Conservation (phyloP, 2,329 filamentous ascomycete genomes). For the Neofusicoccum cordaticola region DNA sequence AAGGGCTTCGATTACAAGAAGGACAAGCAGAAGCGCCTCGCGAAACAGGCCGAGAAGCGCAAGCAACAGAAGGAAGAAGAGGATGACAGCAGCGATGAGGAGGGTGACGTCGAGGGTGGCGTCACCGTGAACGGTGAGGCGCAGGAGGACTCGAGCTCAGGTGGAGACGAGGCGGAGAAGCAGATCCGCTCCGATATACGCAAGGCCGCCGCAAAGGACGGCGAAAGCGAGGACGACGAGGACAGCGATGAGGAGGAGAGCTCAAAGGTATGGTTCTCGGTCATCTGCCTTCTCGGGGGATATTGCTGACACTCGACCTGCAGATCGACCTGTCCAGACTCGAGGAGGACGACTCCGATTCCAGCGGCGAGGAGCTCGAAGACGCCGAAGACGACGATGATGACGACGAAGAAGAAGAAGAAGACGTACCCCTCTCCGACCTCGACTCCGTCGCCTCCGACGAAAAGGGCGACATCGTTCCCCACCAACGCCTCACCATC, state of each 20-base stretch:
- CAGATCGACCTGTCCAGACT: conserved; percentile 30
- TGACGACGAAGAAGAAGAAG: conserved; percentile 60
- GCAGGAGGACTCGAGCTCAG: conserved; percentile 25
- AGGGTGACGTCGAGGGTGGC: conserved; percentile 19
- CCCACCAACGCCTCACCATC: conserved; percentile 90
- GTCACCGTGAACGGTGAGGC: conserved; percentile 15
- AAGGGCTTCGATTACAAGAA: conserved; percentile 68
- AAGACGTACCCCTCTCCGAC: conserved; percentile 87
- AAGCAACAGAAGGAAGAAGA: conserved; percentile 40
- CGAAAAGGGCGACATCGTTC: conserved; percentile 81
- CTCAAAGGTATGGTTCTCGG: conserved; percentile 4
- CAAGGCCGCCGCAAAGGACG: conserved; percentile 30
- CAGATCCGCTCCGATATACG: conserved; percentile 1
- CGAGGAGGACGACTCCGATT: conserved; percentile 36
- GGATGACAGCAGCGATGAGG: conserved; percentile 21
- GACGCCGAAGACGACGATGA: conserved; percentile 57
- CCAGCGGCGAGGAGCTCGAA: conserved; percentile 33
- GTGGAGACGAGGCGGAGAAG: conserved; percentile 41
- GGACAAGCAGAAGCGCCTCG: conserved; percentile 62
- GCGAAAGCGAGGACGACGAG: conserved; percentile 33
- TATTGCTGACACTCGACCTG: background rate
- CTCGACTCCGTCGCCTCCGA: conserved; percentile 75
- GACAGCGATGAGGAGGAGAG: conserved; percentile 34
- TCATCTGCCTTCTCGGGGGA: background rate
- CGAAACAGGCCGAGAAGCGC: conserved; percentile 48